phyloP scores from a whole-genome alignment of 306 rosid species.

The Rosa multiflora region DNA sequence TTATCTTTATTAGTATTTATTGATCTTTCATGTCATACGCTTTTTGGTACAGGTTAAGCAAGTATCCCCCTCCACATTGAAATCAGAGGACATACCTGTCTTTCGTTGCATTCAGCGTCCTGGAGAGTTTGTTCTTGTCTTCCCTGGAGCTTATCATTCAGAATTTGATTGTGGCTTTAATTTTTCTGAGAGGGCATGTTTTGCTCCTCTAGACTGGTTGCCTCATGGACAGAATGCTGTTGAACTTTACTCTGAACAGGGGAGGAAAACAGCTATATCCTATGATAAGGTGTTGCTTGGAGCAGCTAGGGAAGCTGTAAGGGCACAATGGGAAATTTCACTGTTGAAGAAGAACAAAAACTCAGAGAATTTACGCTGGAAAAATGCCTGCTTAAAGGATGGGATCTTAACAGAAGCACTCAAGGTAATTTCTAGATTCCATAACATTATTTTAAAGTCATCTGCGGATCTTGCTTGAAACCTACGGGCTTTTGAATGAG shows the following conservation, averaged over 20 bases:
- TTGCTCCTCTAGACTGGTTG: constrained; percentile 89
- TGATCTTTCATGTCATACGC: constrained; percentile 23
- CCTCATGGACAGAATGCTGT: constrained; percentile 66
- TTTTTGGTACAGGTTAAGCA: constrained; percentile 54
- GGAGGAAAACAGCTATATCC: constrained; percentile 68
- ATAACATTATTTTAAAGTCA: constrained; percentile 1
- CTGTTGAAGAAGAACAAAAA: constrained; percentile 38
- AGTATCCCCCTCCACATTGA: constrained; percentile 56
- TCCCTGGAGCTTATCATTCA: constrained; percentile 75
- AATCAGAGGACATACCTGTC: constrained; percentile 64
- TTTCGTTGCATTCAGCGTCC: constrained; percentile 75
- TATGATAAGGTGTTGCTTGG: constrained; percentile 72
- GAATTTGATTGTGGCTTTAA: constrained; percentile 89
- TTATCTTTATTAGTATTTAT: constrained; percentile 6
- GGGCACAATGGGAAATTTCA: constrained; percentile 62
- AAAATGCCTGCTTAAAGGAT: constrained; percentile 46
- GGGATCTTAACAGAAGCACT: constrained; percentile 58
- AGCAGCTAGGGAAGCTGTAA: constrained; percentile 82
- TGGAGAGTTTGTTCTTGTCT: constrained; percentile 70
- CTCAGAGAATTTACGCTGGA: constrained; percentile 42
- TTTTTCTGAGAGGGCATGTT: constrained; percentile 61
- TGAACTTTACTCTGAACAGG: constrained; percentile 51
- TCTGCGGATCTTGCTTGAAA: constrained; percentile 13
- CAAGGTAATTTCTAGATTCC: constrained; percentile 42
- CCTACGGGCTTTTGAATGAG: neutral